A percentile compares a stretch with the other conserved stretches of the same genome.
phyloP scores from a whole-genome alignment of 306 rosid species.

The Fragaria nilgerrensis region DNA sequence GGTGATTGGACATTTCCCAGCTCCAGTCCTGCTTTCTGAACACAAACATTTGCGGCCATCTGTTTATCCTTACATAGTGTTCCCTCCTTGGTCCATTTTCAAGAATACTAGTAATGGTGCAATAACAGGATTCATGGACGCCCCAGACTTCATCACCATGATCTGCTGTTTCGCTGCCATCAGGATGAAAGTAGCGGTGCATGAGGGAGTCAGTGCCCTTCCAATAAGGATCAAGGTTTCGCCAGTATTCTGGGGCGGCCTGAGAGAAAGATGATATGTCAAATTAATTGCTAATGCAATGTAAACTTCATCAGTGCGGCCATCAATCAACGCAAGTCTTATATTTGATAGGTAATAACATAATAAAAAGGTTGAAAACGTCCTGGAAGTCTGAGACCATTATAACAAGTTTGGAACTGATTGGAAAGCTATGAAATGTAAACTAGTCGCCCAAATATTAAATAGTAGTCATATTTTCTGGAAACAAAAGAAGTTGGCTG shows the following conservation, averaged over 20 bases:
- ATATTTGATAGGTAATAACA: not conserved
- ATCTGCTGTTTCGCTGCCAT: conserved; percentile 50
- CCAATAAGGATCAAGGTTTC: conserved; percentile 49
- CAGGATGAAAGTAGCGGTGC: conserved; percentile 43
- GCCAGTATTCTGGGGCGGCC: conserved; percentile 47
- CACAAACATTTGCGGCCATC: conserved; percentile 45
- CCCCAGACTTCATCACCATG: conserved; percentile 45
- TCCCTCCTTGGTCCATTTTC: conserved; percentile 40
- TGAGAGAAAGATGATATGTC: conserved; percentile 7
- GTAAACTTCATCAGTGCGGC: not conserved
- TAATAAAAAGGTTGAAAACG: not conserved
- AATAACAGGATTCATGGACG: conserved; percentile 42
- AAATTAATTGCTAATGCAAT: not conserved
- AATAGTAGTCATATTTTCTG: too few relatives aligned
- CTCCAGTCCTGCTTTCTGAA: conserved; percentile 47
- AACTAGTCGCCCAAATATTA: too few relatives aligned
- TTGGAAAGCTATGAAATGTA: too few relatives aligned
- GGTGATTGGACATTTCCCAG: conserved; percentile 48
- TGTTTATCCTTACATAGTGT: conserved; percentile 56
- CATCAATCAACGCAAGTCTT: not conserved
- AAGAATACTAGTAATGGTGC: conserved; percentile 30
- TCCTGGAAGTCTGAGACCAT: not conserved
- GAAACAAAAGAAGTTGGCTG: too few relatives aligned
- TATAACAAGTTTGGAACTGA: too few relatives aligned
- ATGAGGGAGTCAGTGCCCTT: conserved; percentile 30